phyloP scores from a whole-genome alignment of 345 rosid genomes.

The Eucalyptus camaldulensis region DNA sequence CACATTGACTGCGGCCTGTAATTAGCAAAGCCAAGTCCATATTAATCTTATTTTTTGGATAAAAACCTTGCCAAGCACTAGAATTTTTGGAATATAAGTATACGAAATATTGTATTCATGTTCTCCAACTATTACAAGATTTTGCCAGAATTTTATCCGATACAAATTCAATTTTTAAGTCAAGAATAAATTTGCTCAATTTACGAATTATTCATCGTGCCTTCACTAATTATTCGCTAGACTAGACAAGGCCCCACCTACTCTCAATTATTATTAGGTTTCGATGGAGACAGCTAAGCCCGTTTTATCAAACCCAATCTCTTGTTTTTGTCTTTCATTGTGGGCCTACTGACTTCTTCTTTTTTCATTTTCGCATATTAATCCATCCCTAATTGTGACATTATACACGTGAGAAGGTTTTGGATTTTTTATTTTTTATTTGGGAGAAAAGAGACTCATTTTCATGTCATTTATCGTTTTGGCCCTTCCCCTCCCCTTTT shows the following conservation, averaged over 20 bases:
- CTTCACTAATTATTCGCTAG: neutral
- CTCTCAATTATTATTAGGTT: neutral
- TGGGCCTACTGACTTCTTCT: neutral
- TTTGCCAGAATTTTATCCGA: neutral
- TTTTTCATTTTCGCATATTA: neutral
- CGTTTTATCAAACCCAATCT: neutral
- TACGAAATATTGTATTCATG: neutral
- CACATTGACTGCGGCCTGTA: neutral
- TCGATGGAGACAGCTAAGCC: neutral
- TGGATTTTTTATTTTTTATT: neutral
- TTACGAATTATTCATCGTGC: neutral
- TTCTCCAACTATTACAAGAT: neutral
- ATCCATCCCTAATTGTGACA: neutral
- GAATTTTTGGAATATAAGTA: neutral
- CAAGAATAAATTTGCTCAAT: neutral
- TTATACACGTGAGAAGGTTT: neutral
- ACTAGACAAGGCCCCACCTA: neutral
- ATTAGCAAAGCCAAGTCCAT: neutral
- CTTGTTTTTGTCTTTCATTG: neutral
- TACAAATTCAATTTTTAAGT: neutral
- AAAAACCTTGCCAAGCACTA: neutral
- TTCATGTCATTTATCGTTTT: neutral
- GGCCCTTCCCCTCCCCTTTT: neutral
- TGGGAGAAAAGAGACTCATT: neutral
- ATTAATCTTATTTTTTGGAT: neutral